phyloP scores from a whole-genome alignment of 2,329 filamentous ascomycete genomes.

The Trichoderma sp. region DNA sequence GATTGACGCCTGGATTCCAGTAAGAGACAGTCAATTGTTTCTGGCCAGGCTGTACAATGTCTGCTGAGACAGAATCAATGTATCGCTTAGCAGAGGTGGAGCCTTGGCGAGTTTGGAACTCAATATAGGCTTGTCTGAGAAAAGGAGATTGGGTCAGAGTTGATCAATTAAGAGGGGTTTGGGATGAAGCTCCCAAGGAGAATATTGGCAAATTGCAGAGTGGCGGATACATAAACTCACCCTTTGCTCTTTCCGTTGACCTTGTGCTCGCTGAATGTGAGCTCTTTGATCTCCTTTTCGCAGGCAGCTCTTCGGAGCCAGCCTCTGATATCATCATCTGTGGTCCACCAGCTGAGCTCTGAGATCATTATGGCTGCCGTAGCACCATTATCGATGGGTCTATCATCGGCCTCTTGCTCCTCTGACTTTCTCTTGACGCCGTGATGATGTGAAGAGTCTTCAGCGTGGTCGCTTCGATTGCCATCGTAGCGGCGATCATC shows the following conservation, averaged over 20 bases:
- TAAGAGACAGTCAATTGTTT: slow-evolving; percentile 77
- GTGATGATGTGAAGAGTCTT: slow-evolving; percentile 38
- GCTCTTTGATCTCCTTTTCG: slow-evolving; percentile 84
- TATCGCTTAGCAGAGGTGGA: slow-evolving; percentile 82
- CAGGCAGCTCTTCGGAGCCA: slow-evolving; percentile 79
- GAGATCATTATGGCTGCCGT: slow-evolving; percentile 79
- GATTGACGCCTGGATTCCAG: slow-evolving; percentile 75
- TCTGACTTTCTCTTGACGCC: slow-evolving; percentile 63
- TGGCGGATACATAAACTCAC: slow-evolving; percentile 51
- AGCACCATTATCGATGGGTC: slow-evolving; percentile 60
- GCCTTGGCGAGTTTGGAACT: slow-evolving; percentile 80
- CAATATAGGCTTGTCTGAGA: slow-evolving; percentile 73
- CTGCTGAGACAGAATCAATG: slow-evolving; percentile 65
- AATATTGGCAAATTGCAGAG: neutral
- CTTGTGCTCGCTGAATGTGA: slow-evolving; percentile 98
- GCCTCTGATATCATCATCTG: slow-evolving; percentile 88
- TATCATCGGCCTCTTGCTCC: slow-evolving; percentile 49
- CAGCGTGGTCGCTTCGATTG: slow-evolving; percentile 28
- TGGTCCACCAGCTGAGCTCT: slow-evolving; percentile 95
- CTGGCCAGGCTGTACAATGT: slow-evolving; percentile 55
- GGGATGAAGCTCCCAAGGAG: neutral
- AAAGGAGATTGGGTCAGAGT: slow-evolving; percentile 24
- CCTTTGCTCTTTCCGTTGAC: slow-evolving; percentile 99
- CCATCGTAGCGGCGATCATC: slow-evolving; percentile 38
- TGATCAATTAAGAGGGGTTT: neutral